Base-by-base conservation (phyloP, 2,329 filamentous ascomycete genomes). In the Aureobasidium leucospermi region DNA sequence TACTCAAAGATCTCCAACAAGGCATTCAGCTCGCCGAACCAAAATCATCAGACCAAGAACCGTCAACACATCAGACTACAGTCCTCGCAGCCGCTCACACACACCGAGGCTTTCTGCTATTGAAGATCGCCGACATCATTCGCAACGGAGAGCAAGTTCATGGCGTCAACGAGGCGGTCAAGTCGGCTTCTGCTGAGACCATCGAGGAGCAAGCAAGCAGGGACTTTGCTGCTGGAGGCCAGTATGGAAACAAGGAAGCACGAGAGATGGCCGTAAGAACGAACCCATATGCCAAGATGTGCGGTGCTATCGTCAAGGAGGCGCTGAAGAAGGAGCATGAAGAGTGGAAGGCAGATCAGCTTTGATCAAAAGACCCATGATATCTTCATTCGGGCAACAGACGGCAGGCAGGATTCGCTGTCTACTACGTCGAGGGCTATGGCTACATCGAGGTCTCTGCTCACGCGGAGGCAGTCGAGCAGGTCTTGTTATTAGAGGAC, bases 71-170 rank as follows among this genome's bases (percentile, higher is more conserved):
- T 55, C 81, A 84, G 32, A 84, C 83, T 10, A 85, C 81, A 60
- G 85, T 87, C 0, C 74, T 93, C 8, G 83, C 85, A 1, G 83
- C 85, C 64, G 85, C 87, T 4, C 83, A 89, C 66, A 90, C 87
- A 0, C 88, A 92, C 70, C 80, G 87, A 51, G 88, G 71, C 3
- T 73, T 74, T 36, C 60, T 75, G n/a, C 70, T 75, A 39, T 60
- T 74, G 1, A 74, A 73, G 60, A 71, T 75, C 0, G 73, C 71
- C 1, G 73, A 75, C 15, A 39, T 69, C 47, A 36, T 38, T 63
- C 58, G 6, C 39, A 45, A 59, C 6, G 53, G 51, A 28, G 32
- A 47, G 13, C 57, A 41, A 10, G 42, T 64, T 31, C 39, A 43
- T 13, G 62, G 60, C n/a, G 58, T 53, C 23, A 19, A 53, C 3